These are phyloP conservation scores for Ambrosiella cleistominuta DNA, from an alignment of 2,329 filamentous ascomycete genomes.

Conservation along the genomic window DNA sequence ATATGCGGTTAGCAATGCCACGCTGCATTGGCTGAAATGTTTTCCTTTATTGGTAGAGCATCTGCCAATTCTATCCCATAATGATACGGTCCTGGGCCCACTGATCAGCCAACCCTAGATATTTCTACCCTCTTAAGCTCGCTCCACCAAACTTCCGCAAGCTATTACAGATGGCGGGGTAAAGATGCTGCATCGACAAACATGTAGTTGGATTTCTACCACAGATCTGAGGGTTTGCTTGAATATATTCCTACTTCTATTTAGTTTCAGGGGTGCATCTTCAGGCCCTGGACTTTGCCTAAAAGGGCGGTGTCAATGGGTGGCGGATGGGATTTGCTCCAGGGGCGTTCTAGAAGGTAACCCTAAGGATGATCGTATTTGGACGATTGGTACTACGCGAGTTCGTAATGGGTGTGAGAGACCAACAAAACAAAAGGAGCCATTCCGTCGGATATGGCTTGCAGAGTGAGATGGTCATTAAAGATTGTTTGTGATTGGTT, in stretches of 20 bases:
- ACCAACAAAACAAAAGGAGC: not conserved
- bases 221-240: not conserved
- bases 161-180: too few relatives aligned
- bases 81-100: too few relatives aligned
- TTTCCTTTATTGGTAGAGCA: too few relatives aligned
- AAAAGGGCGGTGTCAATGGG: not conserved
- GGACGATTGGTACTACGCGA: not conserved
- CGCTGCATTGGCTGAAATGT: too few relatives aligned
- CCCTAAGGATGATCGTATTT: not conserved
- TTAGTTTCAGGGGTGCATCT: slow-evolving; percentile 7
- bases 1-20: too few relatives aligned
- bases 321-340: not conserved
- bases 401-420: not conserved
- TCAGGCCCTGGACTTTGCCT: not conserved
- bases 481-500: too few relatives aligned
- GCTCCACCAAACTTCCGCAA: too few relatives aligned
- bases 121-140: too few relatives aligned
- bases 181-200: not conserved
- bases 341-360: not conserved
- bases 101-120: too few relatives aligned
- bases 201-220: not conserved
- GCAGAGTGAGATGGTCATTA: not conserved
- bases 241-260: not conserved
- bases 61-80: too few relatives aligned
- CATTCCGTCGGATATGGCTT: slow-evolving; percentile 1